phyloP scores from a whole-genome alignment of 768 basidiomycete genomes.

The Suillus plorans region DNA sequence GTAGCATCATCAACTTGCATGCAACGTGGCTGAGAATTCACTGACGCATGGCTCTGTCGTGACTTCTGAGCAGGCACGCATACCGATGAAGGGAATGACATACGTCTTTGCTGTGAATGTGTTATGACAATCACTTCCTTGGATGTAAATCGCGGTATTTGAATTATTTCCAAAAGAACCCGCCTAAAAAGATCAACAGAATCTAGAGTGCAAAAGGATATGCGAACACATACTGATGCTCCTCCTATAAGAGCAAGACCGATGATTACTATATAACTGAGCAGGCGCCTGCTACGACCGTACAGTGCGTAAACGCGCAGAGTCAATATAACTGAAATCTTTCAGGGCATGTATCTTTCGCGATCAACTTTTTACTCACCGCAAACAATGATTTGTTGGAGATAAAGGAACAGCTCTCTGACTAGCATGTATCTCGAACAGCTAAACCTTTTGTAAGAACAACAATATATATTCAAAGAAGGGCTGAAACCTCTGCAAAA shows the following conservation, averaged over 20 bases:
- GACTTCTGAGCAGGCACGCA: not conserved
- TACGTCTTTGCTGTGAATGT: slow-evolving; percentile 6
- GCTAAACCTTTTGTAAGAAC: slow-evolving; percentile 23
- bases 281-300: slow-evolving; percentile 36
- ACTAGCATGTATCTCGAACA: slow-evolving; percentile 39
- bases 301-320: slow-evolving; percentile 54
- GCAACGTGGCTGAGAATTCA: not conserved
- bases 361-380: slow-evolving; percentile 31
- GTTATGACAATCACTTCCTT: slow-evolving; percentile 26
- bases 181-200: slow-evolving; percentile 35
- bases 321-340: slow-evolving; percentile 38
- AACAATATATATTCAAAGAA: not conserved
- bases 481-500: slow-evolving; percentile 9
- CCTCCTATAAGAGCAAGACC: slow-evolving; percentile 32
- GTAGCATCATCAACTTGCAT: not conserved
- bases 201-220: not conserved
- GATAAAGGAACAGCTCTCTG: slow-evolving; percentile 41
- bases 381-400: slow-evolving; percentile 47
- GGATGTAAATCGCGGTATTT: slow-evolving; percentile 15
- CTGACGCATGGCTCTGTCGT: not conserved
- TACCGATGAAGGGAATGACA: not conserved
- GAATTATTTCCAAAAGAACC: slow-evolving; percentile 40
- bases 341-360: not conserved
- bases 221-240: slow-evolving; percentile 34
- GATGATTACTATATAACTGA: slow-evolving; percentile 35